Evolutionary conservation across 2,329 filamentous ascomycete species (phyloP), one percentile per base, ranked within the genome.

Genomic region (Dryadomyces quercus-mongolicae): DNA sequence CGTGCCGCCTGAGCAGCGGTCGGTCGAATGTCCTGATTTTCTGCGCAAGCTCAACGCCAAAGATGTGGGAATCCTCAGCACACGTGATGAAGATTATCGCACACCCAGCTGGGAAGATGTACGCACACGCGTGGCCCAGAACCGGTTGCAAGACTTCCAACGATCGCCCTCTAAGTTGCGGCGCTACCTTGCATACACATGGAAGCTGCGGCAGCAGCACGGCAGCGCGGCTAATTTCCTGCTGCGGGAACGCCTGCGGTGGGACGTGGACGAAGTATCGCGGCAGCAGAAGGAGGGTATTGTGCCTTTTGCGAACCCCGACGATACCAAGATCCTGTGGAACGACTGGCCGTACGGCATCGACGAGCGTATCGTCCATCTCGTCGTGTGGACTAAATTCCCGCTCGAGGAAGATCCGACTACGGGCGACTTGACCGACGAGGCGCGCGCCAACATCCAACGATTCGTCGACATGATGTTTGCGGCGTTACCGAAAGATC

Each of bases 261-360:
- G 92, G 92, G 66, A 69, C 2, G 55, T 59, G n/a, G 74, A 73
- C 1, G 62, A 75, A 16, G 55, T 56, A 38, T 59, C 68, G 2
- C 25, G 25, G 8, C 25, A 8, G 8, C 25, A 31, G 25, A 31
- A 31, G 25, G 57, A 51, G 52, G 67, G 65, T 4, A 64, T 62
- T 18, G n/a, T 53, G 22, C 74, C 74, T 0, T 76, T 81, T 58
- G 68, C 71, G 58, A 63, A 60, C 53, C 67, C 67, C 0, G 71
- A 72, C 10, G 85, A 93, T 63, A 70, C 84, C 62, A 89, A 82
- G 67, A 83, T 95, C 49, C 68, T 95, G 44, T 81, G 79, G 69
- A 97, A 97, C 65, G 91, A 97, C 74, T 96, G 90, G 88, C 92
- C 92, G 0, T 97, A 96, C 64, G 90, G 88, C 0, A 75, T 96